phyloP scores from a whole-genome alignment of 495 filamentous ascomycete genomes.

The Penicillium salamii region DNA sequence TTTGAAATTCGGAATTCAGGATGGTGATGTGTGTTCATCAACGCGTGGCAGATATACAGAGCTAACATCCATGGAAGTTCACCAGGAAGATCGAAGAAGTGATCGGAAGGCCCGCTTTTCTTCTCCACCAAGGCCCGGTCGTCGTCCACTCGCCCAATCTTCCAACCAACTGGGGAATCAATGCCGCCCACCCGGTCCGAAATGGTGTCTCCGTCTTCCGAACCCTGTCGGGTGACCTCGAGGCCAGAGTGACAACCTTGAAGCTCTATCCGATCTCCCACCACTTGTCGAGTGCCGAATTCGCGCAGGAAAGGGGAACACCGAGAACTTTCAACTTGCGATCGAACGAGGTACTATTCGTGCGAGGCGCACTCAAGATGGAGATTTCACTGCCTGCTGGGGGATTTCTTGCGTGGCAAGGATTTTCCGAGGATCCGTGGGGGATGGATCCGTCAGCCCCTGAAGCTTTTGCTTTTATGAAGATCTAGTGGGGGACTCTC shows the following conservation, averaged over 20 bases:
- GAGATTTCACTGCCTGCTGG: no score
- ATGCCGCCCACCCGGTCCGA: constrained; percentile 1
- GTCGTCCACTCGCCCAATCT: not conserved
- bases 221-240: not conserved
- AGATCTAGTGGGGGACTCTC: no score
- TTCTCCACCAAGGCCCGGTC: constrained; percentile 2
- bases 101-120: constrained; percentile 1
- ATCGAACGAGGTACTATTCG: no score
- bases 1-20: constrained; percentile 2
- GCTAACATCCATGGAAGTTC: not conserved
- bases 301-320: no score
- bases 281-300: not conserved
- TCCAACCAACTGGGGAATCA: not conserved
- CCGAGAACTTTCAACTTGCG: no score
- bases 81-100: not conserved
- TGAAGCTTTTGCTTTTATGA: no score
- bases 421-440: no score
- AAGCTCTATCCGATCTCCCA: constrained; percentile 4
- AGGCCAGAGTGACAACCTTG: not conserved
- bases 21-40: not conserved
- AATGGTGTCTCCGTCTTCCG: not conserved
- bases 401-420: no score
- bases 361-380: no score
- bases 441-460: no score
- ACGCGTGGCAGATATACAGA: not conserved